Percentiles rank a stretch among this genome's conserved stretches.
phyloP scores from a whole-genome alignment of 2,329 filamentous ascomycete genomes.

The Penicillium oxalicum region DNA sequence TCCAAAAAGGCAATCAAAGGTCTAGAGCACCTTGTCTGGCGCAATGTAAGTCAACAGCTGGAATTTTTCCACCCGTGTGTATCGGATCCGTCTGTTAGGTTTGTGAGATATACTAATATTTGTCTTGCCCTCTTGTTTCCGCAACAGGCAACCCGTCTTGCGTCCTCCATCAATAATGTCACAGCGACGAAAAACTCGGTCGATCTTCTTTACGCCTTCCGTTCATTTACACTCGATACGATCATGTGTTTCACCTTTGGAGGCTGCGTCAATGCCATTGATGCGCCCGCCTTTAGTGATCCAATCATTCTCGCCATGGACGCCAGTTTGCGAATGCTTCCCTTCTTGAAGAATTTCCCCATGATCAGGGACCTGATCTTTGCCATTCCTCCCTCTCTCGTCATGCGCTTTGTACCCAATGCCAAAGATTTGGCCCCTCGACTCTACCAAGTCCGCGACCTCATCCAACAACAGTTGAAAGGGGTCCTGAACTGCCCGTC shows the following conservation, averaged over 20 bases:
- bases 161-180: constrained; percentile 1
- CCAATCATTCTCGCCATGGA: constrained; percentile 3
- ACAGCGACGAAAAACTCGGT: constrained; percentile 1
- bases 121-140: not conserved
- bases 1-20: constrained; percentile 8
- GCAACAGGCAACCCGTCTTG: constrained; percentile 2
- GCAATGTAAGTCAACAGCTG: constrained; percentile 3
- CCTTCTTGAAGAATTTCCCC: constrained; percentile 1
- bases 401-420: constrained; percentile 1
- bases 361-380: constrained; percentile 1
- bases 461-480: constrained; percentile 1
- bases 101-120: too few relatives aligned
- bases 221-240: constrained; percentile 9
- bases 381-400: not conserved
- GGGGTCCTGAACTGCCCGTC: constrained; percentile 1
- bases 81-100: too few relatives aligned
- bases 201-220: constrained; percentile 3
- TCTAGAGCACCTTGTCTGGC: constrained; percentile 8
- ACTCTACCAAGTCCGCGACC: constrained; percentile 4
- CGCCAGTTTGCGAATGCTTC: not conserved
- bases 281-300: constrained; percentile 7
- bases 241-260: constrained; percentile 11
- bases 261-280: constrained; percentile 5
- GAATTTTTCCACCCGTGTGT: too few relatives aligned
- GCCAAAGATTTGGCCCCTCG: not conserved